phyloP scores from a whole-genome alignment of 176 grass and related monocot genomes.

The Triticum turgidum region DNA sequence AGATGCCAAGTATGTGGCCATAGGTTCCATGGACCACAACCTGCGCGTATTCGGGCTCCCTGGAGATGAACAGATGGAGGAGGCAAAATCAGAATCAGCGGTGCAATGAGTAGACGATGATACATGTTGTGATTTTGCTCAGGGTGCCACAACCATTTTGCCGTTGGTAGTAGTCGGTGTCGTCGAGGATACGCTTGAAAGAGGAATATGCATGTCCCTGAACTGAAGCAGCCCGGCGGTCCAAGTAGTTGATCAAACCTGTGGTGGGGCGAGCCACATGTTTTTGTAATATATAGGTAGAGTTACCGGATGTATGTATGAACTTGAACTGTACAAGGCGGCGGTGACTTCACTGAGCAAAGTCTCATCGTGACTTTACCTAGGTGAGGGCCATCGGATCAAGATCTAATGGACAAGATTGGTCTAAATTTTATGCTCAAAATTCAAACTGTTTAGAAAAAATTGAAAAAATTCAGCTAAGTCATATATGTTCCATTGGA shows the following conservation, averaged over 20 bases:
- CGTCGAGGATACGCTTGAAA: background rate
- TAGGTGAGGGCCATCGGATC: no score
- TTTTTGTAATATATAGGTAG: background rate
- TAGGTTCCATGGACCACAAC: constrained; percentile 97
- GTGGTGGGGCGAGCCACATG: background rate
- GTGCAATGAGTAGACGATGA: constrained; percentile 17
- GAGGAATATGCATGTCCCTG: background rate
- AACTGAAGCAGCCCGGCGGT: background rate
- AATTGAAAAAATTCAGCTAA: no score
- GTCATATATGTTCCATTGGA: no score
- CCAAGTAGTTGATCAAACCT: background rate
- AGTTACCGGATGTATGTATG: no score
- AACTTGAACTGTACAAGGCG: no score
- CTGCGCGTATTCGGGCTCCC: constrained; percentile 90
- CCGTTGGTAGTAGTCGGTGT: background rate
- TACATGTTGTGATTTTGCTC: background rate
- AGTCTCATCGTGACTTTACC: no score
- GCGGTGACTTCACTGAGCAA: no score
- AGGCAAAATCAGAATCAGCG: constrained; percentile 21
- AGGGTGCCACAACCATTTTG: background rate
- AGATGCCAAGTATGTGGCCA: constrained; percentile 74
- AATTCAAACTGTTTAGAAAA: no score
- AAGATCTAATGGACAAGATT: no score
- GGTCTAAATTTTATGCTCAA: no score
- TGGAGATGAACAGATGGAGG: constrained; percentile 58